A percentile compares a stretch with the other conserved stretches of the same genome.
phyloP scores from a whole-genome alignment of 1,139 yeast genomes.

The Zygoascus sp. region DNA sequence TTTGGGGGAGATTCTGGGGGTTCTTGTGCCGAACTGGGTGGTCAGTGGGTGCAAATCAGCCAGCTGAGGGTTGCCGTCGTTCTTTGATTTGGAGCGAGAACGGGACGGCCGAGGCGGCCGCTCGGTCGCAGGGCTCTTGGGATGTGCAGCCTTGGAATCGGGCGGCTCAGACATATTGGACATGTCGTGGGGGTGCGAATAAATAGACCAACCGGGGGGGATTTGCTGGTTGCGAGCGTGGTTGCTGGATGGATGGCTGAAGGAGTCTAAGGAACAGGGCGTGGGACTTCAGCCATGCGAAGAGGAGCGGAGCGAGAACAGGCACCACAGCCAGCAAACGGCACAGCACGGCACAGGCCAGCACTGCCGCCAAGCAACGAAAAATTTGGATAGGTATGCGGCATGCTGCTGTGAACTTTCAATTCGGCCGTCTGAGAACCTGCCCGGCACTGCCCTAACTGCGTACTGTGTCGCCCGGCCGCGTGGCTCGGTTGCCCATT shows the following conservation, averaged over 20 bases:
- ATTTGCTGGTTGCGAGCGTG: not conserved
- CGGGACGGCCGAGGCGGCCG: not conserved
- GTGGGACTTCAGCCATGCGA: no score
- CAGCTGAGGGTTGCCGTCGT: not conserved
- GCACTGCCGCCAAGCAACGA: not conserved
- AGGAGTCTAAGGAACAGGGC: no score
- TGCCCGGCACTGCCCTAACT: no score
- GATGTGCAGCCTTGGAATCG: not conserved
- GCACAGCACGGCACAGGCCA: not conserved
- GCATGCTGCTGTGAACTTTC: no score
- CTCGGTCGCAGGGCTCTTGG: not conserved
- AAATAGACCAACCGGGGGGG: not conserved
- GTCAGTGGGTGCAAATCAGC: not conserved
- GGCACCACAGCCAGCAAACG: not conserved
- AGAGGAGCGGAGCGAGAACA: not conserved
- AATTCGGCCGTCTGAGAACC: no score
- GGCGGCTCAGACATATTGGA: not conserved
- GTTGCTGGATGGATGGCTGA: no score
- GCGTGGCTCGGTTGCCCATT: no score
- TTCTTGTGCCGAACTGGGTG: not conserved
- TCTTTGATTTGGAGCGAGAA: not conserved
- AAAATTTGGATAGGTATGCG: no score
- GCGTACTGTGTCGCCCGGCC: no score
- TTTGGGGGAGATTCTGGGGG: slow-evolving; percentile 1
- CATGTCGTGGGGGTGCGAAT: not conserved